Base-by-base conservation (phyloP, 2,329 filamentous ascomycete species). In the Elsinoe arachidis region DNA sequence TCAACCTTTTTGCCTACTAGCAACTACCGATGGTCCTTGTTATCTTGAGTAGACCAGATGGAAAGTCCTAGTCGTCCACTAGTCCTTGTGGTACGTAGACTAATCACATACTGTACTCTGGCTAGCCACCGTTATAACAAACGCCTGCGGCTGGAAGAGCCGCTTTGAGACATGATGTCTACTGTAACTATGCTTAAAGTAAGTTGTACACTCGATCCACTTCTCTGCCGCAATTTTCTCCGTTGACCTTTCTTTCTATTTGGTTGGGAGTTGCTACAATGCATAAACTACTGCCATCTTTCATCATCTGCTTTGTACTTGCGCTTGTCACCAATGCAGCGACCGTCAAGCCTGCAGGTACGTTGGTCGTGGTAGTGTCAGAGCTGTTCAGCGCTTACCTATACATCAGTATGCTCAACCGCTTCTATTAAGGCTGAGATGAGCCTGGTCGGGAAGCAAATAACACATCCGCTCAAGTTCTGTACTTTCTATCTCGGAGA, bases 241-340 rank as follows among this genome's bases (percentile, higher is more conserved):
- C 44, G 44, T 49, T 49, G 10, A 30, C 12, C 15, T n/a, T 12
- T 26, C 21, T 21, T 49, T 33, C 10, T 49, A 12, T 33, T 49
- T 33, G 21, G 21, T 34, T 34, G 9, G 37, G 44, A 49, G 19
- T 49, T 17, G 44, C 44, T 49, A 15, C 44, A 49, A 49, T 49
- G 44, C n/a, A 30, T 33, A 11, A 30, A 14, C 21, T 49, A 49
- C 44, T 49, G 21, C 44, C 19, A n/a, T 49, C 44, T 34, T 15
- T 49, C 21, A 49, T 49, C 26, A 21, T 49, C 33, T 49, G 44
- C 44, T 34, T 49, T 49, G 44, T 49, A 33, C 23, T 49, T 49
- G 44, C 44, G 12, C 10, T 33, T 33, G n/a, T 34, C 44, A 49
- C 23, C 19, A 21, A 49, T 49, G 44, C 44, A 33, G 44, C 44